Evolutionary conservation across 2,329 filamentous ascomycete species (phyloP).

Genomic region (Colletotrichum phormii): DNA sequence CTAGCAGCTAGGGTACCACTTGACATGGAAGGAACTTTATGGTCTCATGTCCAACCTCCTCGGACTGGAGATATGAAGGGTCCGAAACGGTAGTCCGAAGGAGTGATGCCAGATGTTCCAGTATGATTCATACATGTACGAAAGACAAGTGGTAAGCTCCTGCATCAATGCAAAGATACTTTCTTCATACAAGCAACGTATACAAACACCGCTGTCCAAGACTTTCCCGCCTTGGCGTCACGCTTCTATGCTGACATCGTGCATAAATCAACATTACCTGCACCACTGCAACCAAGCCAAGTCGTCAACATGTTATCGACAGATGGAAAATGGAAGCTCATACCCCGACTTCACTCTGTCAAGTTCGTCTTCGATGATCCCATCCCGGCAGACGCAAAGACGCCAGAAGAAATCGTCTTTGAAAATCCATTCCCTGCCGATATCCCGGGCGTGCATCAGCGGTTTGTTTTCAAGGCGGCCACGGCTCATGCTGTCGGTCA

Average conservation of each 20-base stretch:
- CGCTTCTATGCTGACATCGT: not conserved
- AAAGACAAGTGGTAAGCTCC: not conserved
- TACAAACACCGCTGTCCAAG: not conserved
- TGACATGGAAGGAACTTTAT: not conserved
- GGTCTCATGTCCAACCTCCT: not conserved
- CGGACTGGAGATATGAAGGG: not conserved
- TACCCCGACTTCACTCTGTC: constrained; percentile 26
- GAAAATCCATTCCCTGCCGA: constrained; percentile 17
- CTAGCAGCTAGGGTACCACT: not conserved
- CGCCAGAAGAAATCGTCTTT: constrained; percentile 20
- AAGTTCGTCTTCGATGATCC: constrained; percentile 24
- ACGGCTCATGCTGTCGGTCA: no score
- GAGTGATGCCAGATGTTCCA: not conserved
- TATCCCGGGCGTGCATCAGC: constrained; percentile 4
- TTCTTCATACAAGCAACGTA: not conserved
- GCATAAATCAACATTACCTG: not conserved
- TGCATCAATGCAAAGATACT: not conserved
- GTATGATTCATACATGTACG: not conserved
- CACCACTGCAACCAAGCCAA: not conserved
- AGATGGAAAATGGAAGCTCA: constrained; percentile 14
- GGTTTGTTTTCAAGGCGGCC: constrained; percentile 10
- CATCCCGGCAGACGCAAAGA: not conserved
- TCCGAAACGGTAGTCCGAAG: not conserved
- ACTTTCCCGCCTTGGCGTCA: not conserved
- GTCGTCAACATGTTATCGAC: not conserved